Conservation (phyloP, 345 rosid genomes). For the Balakata baccata region DNA sequence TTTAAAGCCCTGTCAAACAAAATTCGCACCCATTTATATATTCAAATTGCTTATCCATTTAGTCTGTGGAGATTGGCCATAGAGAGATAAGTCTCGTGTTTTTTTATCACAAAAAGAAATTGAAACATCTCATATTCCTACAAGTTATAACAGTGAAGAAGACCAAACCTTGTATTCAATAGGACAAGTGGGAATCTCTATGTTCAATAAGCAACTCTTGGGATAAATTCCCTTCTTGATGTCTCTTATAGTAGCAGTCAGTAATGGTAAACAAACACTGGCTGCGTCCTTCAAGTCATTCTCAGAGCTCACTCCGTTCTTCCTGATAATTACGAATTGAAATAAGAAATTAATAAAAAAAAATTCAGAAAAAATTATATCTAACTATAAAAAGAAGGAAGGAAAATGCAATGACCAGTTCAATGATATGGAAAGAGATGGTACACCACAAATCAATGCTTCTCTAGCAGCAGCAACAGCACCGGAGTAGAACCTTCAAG, state of each 20-base stretch:
- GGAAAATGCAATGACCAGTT: slow-evolving; percentile 13
- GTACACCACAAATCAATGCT: slow-evolving; percentile 23
- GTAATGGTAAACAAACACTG: slow-evolving; percentile 15
- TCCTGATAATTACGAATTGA: slow-evolving; percentile 11
- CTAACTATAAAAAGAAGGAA: background rate
- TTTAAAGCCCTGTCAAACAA: slow-evolving; percentile 18
- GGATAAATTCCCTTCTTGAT: slow-evolving; percentile 14
- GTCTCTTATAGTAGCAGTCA: slow-evolving; percentile 19
- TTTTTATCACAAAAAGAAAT: background rate
- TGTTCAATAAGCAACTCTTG: slow-evolving; percentile 11
- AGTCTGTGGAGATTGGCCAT: background rate
- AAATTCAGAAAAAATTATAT: background rate
- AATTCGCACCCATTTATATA: background rate
- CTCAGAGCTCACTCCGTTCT: slow-evolving; percentile 13
- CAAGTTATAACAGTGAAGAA: background rate
- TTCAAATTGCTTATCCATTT: background rate
- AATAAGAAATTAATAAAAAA: background rate
- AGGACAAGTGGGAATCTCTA: slow-evolving; percentile 22
- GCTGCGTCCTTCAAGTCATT: slow-evolving; percentile 23
- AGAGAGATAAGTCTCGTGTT: background rate
- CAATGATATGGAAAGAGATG: slow-evolving; percentile 21
- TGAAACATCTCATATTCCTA: background rate
- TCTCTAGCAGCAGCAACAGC: slow-evolving; percentile 24
- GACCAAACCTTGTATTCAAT: slow-evolving; percentile 15
- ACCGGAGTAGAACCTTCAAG: slow-evolving; percentile 18